Evolutionary conservation across 192 early-diverging fungal genomes (phyloP).

Genomic region (Lunasporangiospora selenospora): DNA sequence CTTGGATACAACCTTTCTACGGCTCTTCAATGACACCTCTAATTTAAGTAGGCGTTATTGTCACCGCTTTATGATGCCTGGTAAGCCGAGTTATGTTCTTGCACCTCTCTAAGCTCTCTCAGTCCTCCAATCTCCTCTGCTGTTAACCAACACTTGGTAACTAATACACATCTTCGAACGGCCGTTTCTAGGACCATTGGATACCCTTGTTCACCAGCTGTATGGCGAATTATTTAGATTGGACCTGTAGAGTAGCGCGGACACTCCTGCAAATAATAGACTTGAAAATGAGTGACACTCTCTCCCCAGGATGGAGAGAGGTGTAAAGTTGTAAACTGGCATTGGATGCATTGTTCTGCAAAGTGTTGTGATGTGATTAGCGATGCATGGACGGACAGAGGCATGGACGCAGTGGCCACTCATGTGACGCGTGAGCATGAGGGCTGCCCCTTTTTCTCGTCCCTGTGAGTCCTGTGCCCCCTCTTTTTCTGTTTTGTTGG

Average conservation of each 20-base stretch:
- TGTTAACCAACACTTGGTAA: too few relatives aligned
- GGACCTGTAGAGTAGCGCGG: conserved; percentile 35
- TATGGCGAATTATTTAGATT: conserved; percentile 39
- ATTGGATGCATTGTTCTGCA: background rate
- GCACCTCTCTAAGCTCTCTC: too few relatives aligned
- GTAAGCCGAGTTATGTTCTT: background rate
- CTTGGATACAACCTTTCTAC: conserved; percentile 31
- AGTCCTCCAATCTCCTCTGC: too few relatives aligned
- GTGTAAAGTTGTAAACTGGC: background rate
- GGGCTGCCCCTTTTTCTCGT: background rate
- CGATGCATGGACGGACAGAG: too few relatives aligned
- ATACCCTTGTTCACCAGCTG: conserved; percentile 34
- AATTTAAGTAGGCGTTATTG: conserved; percentile 18
- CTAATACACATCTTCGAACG: too few relatives aligned
- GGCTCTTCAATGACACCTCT: conserved; percentile 27
- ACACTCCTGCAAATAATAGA: too few relatives aligned
- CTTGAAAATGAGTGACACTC: too few relatives aligned
- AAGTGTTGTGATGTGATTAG: background rate
- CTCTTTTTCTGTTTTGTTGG: background rate
- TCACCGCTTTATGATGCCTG: conserved; percentile 43
- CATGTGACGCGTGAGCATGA: too few relatives aligned
- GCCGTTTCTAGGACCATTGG: conserved; percentile 18
- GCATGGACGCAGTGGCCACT: too few relatives aligned
- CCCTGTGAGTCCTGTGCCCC: background rate
- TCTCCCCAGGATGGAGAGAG: background rate